phyloP scores from a whole-genome alignment of 2,329 filamentous ascomycete species.

The Ophiosphaerella korrae region DNA sequence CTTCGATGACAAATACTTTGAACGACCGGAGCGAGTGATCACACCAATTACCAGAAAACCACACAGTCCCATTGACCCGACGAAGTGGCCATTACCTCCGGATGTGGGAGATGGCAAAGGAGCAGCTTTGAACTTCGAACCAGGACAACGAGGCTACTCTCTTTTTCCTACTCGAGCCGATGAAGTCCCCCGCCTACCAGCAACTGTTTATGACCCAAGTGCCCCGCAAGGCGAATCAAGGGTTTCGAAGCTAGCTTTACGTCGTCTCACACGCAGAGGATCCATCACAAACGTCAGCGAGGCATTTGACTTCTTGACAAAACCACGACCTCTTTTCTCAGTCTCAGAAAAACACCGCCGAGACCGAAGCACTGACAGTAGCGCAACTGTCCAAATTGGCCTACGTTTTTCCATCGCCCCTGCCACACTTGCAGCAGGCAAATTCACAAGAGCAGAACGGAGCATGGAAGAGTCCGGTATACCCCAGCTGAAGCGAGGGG shows the following conservation, averaged over 20 bases:
- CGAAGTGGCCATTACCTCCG: slow-evolving; percentile 46
- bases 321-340: slow-evolving; percentile 47
- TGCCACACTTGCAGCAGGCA: slow-evolving; percentile 42
- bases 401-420: slow-evolving; percentile 64
- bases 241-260: slow-evolving; percentile 38
- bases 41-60: slow-evolving; percentile 36
- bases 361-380: slow-evolving; percentile 67
- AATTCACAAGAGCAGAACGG: slow-evolving; percentile 29
- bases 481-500: slow-evolving; percentile 28
- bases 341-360: slow-evolving; percentile 52
- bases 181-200: slow-evolving; percentile 46
- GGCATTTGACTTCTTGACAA: slow-evolving; percentile 44
- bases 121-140: slow-evolving; percentile 23
- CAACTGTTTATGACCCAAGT: slow-evolving; percentile 45
- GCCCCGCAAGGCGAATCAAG: slow-evolving; percentile 17
- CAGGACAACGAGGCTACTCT: slow-evolving; percentile 43
- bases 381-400: slow-evolving; percentile 73
- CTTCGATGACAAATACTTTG: slow-evolving; percentile 42
- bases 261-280: slow-evolving; percentile 39
- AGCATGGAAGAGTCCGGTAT: slow-evolving; percentile 10
- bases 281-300: slow-evolving; percentile 47
- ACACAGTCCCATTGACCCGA: slow-evolving; percentile 36
- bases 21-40: slow-evolving; percentile 35
- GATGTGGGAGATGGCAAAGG: slow-evolving; percentile 28
- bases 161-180: slow-evolving; percentile 48